These are phyloP conservation scores for Solanum appendiculatum DNA, from an alignment of 257 asterid genomes.

Conservation along the genomic window DNA sequence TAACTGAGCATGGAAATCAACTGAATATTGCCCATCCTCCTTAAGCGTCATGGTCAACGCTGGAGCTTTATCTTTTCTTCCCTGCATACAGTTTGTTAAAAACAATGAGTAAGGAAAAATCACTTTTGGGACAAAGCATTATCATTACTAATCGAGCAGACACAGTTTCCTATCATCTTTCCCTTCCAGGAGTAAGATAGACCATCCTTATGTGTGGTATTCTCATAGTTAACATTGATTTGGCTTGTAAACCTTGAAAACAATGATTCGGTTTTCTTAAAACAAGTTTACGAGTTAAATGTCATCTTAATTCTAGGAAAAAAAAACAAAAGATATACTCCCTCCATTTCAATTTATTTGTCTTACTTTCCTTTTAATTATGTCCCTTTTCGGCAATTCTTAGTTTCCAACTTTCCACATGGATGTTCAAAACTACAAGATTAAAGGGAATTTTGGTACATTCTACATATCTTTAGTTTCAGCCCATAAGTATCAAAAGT, in stretches of 20 bases:
- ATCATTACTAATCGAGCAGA: neutral
- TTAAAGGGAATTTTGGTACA: neutral
- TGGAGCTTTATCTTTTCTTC: constrained; percentile 46
- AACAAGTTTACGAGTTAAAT: neutral
- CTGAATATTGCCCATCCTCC: constrained; percentile 59
- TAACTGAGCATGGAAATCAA: constrained; percentile 82
- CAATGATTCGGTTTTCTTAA: neutral
- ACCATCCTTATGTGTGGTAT: neutral
- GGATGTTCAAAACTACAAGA: neutral
- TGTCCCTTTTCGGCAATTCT: neutral
- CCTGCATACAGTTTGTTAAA: constrained; percentile 31
- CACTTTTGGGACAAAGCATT: neutral
- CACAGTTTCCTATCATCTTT: neutral
- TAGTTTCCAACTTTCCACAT: neutral
- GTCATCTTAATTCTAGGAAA: neutral
- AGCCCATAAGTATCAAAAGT: neutral
- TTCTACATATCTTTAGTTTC: neutral
- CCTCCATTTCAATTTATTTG: neutral
- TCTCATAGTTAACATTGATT: neutral
- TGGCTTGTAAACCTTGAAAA: neutral
- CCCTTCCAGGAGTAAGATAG: neutral
- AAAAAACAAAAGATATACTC: neutral
- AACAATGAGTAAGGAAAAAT: neutral
- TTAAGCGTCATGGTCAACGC: constrained; percentile 44
- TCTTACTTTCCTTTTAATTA: neutral